These are phyloP conservation scores for Tilletia horrida DNA, from an alignment of 1,284 basidiomycete genomes.

Conservation along the genomic window DNA sequence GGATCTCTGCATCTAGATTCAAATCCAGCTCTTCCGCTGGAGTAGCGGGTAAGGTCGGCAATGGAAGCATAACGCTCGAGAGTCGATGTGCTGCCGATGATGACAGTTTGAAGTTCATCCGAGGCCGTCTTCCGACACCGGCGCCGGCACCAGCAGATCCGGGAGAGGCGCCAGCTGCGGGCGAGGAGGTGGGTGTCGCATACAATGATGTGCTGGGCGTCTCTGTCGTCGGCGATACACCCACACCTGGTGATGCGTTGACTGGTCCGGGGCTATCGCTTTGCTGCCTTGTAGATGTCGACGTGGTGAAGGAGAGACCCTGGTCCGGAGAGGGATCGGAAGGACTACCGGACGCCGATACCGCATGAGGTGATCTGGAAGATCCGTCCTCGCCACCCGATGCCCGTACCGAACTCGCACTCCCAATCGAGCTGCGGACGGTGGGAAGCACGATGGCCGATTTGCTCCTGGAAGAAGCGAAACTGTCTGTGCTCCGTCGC, in stretches of 20 bases:
- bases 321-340: background rate
- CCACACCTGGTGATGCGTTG: background rate
- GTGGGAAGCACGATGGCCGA: conserved; percentile 7
- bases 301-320: background rate
- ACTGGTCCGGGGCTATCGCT: background rate
- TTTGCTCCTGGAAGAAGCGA: background rate
- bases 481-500: conserved; percentile 5
- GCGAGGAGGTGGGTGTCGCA: background rate
- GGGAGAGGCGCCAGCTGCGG: background rate
- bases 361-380: too few species aligned
- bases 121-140: background rate
- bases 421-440: background rate
- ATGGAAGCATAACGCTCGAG: background rate
- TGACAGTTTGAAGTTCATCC: background rate
- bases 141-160: background rate
- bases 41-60: conserved; percentile 7
- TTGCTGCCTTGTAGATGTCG: background rate
- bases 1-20: background rate
- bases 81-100: conserved; percentile 2
- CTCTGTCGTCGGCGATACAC: too few species aligned
- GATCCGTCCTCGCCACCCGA: background rate
- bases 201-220: too few species aligned
- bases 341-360: background rate
- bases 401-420: background rate
- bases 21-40: conserved; percentile 1